These are phyloP conservation scores for Coriolopsis trogii DNA, from an alignment of 1,284 basidiomycete genomes.

Conservation along the genomic window DNA sequence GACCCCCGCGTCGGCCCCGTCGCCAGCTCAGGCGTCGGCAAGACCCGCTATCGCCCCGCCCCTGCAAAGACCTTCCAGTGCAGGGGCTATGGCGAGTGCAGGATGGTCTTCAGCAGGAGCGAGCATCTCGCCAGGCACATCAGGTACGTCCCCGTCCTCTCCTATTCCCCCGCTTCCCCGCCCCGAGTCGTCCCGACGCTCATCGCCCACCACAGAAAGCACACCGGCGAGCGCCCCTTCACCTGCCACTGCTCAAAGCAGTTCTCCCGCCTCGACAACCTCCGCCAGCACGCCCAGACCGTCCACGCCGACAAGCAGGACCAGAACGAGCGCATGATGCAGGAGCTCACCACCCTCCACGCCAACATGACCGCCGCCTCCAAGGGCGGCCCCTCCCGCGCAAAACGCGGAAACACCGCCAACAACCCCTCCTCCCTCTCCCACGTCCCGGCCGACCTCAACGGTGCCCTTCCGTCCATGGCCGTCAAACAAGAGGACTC, in stretches of 20 bases:
- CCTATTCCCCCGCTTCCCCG: slow-evolving; percentile 22
- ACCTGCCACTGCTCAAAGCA: slow-evolving; percentile 94
- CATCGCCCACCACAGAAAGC: slow-evolving; percentile 67
- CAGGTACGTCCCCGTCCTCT: slow-evolving; percentile 54
- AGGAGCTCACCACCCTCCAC: slow-evolving; percentile 84
- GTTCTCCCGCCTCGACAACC: slow-evolving; percentile 95
- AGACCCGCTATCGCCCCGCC: slow-evolving; percentile 68
- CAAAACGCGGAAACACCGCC: slow-evolving; percentile 39
- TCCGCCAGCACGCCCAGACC: slow-evolving; percentile 95
- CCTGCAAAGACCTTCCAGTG: slow-evolving; percentile 94
- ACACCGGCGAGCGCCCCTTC: slow-evolving; percentile 96
- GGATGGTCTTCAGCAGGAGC: slow-evolving; percentile 94
- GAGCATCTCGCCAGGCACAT: slow-evolving; percentile 97
- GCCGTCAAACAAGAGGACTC: slow-evolving; percentile 60
- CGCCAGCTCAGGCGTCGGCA: slow-evolving; percentile 40
- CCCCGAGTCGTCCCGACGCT: slow-evolving; percentile 20
- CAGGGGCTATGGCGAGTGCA: slow-evolving; percentile 91
- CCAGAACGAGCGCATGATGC: slow-evolving; percentile 91
- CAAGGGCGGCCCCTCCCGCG: slow-evolving; percentile 53
- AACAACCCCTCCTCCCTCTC: slow-evolving; percentile 23
- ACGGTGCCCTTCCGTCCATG: slow-evolving; percentile 35
- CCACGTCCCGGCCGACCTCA: slow-evolving; percentile 23
- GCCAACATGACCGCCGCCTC: slow-evolving; percentile 79
- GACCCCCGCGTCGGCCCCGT: slow-evolving; percentile 14
- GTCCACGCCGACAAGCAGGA: slow-evolving; percentile 91